These are phyloP conservation scores for Corylus americana DNA, from an alignment of 306 rosid genomes.

Conservation along the genomic window DNA sequence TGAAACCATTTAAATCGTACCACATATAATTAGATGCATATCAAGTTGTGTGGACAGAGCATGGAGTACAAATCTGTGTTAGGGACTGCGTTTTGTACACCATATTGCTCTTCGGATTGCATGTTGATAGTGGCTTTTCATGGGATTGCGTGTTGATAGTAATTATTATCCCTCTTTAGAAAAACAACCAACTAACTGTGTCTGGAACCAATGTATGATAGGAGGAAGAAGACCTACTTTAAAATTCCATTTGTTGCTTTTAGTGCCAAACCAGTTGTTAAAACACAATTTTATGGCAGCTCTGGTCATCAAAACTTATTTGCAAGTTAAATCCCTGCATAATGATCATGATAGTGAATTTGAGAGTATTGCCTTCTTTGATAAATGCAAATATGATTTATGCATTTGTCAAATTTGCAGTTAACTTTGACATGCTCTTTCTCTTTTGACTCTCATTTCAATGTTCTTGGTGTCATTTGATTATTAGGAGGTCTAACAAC, in stretches of 20 bases:
- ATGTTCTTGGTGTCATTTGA: constrained; percentile 5
- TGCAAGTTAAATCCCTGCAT: neutral
- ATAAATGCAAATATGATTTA: neutral
- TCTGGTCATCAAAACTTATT: neutral
- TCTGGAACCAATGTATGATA: neutral
- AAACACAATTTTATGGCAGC: neutral
- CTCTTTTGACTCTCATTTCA: neutral
- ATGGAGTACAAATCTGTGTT: neutral
- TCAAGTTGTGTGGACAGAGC: neutral
- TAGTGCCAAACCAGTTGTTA: no score
- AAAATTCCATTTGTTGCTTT: neutral
- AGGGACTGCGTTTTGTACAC: neutral
- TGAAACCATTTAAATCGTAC: neutral
- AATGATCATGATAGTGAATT: neutral
- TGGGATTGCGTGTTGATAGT: no score
- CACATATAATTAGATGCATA: neutral
- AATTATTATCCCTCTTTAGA: neutral
- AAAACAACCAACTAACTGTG: neutral
- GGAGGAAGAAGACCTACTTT: neutral
- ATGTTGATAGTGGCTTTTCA: neutral
- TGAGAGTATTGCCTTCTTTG: neutral
- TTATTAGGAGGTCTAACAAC: constrained; percentile 22
- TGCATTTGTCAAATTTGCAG: constrained; percentile 15
- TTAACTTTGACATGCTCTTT: constrained; percentile 7
- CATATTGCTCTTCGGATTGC: neutral